Base-by-base conservation (phyloP, 805 yeast species). In the Saccharomycopsis babjevae region DNA sequence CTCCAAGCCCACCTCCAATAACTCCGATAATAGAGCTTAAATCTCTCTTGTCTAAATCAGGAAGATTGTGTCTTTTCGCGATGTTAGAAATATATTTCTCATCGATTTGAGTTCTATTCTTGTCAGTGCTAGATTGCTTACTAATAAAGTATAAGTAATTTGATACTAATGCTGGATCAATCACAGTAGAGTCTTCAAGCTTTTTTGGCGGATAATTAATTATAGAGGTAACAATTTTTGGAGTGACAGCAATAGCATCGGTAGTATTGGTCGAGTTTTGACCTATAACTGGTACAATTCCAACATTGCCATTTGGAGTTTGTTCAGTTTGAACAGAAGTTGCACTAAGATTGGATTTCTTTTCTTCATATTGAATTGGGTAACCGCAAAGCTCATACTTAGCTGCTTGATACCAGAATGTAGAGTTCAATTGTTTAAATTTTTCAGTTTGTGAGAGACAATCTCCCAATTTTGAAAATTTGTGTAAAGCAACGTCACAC, bases 401-500 rank as follows among this genome's bases (percentile, higher is more conserved):
- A 15, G 62, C 62, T 16, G 64, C 64, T 36, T 62, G 64, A 52
- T 59, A 62, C 64, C 64, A 62, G 58, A 62, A 62, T 1, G 62
- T 43, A 11, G 42, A 10, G 54, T 62, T 60, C 18, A 62, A 57
- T 15, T 40, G 16, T 42, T 57, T 30, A 36, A 43, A 62, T 16
- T 40, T 40, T 13, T 32, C 52, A 18, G 64, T 62, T 42, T 62
- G 20, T 43, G 62, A 52, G 36, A 62, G 52, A 57, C 64, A 62
- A 1, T 59, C 43, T 22, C 64, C 64, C 34, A 62, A 40, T 42
- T 60, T 62, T 32, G 43, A 38, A 34, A 62, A 62, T 50, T 60
- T 52, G 11, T 54, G 6, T 5, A 40, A 30, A 15, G 57, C 60
- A 20, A 25, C 43, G 39, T 60, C 61, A 46, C 64, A 62, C 43